Evolutionary conservation across 1,139 yeast genomes (phyloP).

Genomic region (Spathaspora jeffriesii): DNA sequence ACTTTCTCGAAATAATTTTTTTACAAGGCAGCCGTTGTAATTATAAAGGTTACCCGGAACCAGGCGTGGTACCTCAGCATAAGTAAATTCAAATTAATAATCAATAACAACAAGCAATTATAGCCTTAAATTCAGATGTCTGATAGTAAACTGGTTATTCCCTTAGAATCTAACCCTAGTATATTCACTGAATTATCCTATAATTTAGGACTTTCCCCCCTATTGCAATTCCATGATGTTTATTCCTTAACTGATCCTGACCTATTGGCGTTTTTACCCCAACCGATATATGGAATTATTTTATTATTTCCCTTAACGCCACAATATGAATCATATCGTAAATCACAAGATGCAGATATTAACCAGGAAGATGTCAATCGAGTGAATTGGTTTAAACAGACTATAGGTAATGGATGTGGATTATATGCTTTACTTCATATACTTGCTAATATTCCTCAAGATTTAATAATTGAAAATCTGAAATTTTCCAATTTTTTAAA

Average conservation of each 20-base stretch:
- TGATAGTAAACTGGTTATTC: conserved; percentile 51
- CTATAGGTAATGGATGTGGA: conserved; percentile 91
- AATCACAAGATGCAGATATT: conserved; percentile 27
- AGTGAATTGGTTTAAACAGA: conserved; percentile 76
- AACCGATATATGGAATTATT: conserved; percentile 76
- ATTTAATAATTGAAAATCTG: conserved; percentile 39
- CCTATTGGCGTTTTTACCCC: conserved; percentile 72
- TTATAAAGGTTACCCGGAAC: neutral
- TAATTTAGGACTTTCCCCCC: conserved; percentile 64
- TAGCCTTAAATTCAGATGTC: neutral
- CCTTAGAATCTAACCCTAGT: conserved; percentile 89
- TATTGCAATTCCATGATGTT: conserved; percentile 73
- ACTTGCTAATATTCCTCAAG: conserved; percentile 60
- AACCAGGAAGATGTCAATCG: conserved; percentile 16
- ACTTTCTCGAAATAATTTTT: neutral
- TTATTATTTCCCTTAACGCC: conserved; percentile 79
- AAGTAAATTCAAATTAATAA: neutral
- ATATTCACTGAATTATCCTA: conserved; percentile 75
- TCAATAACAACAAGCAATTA: neutral
- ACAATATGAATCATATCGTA: conserved; percentile 55
- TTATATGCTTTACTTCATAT: conserved; percentile 85
- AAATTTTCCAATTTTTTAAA: conserved; percentile 26
- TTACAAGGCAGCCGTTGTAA: neutral
- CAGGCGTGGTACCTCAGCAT: neutral
- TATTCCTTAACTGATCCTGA: conserved; percentile 83